Conservation (phyloP, 2,329 filamentous ascomycete genomes). For the Blastomyces gilchristii region DNA sequence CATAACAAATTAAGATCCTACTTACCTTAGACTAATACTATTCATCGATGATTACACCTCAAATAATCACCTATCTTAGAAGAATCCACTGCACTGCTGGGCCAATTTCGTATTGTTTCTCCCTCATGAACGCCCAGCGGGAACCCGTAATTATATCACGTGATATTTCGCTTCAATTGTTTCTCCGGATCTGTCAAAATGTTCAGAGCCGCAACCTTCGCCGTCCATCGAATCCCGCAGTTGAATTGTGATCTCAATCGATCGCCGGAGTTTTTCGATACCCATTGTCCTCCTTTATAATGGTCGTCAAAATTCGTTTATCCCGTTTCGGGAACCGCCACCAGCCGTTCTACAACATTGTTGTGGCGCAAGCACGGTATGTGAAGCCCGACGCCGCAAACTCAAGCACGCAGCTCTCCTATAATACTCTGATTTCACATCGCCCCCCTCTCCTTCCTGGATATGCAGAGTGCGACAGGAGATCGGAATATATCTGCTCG, state of each 20-base stretch:
- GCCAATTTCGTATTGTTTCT: neutral
- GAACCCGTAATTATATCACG: neutral
- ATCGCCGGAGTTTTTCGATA: neutral
- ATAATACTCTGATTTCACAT: neutral
- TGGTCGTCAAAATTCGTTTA: constrained; percentile 91
- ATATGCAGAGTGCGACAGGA: neutral
- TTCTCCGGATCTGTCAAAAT: constrained; percentile 9
- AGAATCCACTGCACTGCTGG: neutral
- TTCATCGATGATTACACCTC: neutral
- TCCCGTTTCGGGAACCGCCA: constrained; percentile 86
- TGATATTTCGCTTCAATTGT: neutral
- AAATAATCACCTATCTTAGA: neutral
- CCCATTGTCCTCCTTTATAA: constrained; percentile 37
- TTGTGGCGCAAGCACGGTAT: constrained; percentile 84
- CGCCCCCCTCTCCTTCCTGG: neutral
- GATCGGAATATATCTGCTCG: too few relatives aligned
- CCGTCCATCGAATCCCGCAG: constrained; percentile 54
- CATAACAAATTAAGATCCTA: neutral
- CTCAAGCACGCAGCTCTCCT: neutral
- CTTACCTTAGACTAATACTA: neutral
- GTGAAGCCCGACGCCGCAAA: neutral
- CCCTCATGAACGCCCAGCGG: neutral
- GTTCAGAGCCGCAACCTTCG: constrained; percentile 45
- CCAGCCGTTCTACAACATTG: constrained; percentile 93
- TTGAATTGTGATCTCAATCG: constrained; percentile 1